Evolutionary conservation across 257 asterid genomes (phyloP), one percentile per base, ranked within the genome.

Genomic region (Solanum ossicruentum): DNA sequence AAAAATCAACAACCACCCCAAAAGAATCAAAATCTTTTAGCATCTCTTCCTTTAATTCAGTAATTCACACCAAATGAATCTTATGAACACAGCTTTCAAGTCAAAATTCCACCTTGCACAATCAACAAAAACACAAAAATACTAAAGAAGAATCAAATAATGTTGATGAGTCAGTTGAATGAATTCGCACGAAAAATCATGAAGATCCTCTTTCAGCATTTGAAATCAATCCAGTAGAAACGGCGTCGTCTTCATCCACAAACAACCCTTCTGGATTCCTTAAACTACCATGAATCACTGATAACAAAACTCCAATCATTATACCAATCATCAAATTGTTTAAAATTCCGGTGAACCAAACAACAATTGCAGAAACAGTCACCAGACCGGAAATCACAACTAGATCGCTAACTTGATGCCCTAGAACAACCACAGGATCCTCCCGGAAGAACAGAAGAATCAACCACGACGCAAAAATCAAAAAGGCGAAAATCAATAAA

Each of bases 181-280:
- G 72, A 55, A 55, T 63, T 63, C 41, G 41, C 36, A 65, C 6
- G 18, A 5, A 5, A 65, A 23, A 10, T 71, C 80, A 71, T 43
- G 20, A 15, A 1, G 51, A 21, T 75, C 61, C 58, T 78, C 82
- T 82, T 60, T 90, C 89, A 56, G 86, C 57, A 70, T 71, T 79
- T 6, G 86, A 86, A 41, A 94, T 82, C 94, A 95, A 86, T 3
- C 95, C 99, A 41, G 70, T 83, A 1, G 90, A 85, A 39, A 89
- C 92, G 89, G 96, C 98, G 43, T 89, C 94, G 86, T 89, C 81
- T 82, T 93, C 96, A 84, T 95, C 98, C 12, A 94, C 92, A 83
- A 91, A 94, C 47, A 92, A 86, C 1, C 93, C 97, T 57, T 94
- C 96, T 0, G 97, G 86, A 82, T 91, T 91, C 75, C 97, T 95